phyloP scores from a whole-genome alignment of 257 asterid species.

The Fraxinus cuspidata region DNA sequence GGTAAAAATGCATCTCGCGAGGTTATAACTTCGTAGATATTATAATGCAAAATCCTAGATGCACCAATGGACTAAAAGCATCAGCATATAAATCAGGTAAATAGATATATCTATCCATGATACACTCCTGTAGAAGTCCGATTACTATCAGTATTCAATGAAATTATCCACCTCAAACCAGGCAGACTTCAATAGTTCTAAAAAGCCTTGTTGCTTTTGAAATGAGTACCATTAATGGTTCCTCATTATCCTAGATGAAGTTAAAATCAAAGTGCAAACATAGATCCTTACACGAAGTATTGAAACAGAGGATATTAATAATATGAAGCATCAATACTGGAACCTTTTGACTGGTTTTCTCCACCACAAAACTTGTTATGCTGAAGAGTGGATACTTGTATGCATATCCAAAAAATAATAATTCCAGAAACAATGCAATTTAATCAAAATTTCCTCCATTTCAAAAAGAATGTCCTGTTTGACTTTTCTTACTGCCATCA shows the following conservation, averaged over 20 bases:
- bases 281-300: no score
- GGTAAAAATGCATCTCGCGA: not conserved
- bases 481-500: not conserved
- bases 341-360: not conserved
- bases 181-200: no score
- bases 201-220: no score
- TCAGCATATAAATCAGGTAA: not conserved
- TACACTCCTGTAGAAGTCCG: not conserved
- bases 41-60: constrained; percentile 1
- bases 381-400: not conserved
- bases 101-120: not conserved
- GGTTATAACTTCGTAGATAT: not conserved
- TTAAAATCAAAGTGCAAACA: not conserved
- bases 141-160: not conserved
- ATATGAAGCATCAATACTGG: no score
- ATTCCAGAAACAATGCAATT: not conserved
- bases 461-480: not conserved
- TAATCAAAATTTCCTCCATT: constrained; percentile 10
- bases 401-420: constrained; percentile 11
- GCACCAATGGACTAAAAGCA: not conserved
- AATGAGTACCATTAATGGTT: not conserved
- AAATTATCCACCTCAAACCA: no score
- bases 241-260: not conserved
- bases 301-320: no score
- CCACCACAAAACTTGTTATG: constrained; percentile 10